These are phyloP conservation scores for Calonectria ilicicola DNA, from an alignment of 2,329 filamentous ascomycete species.

Conservation along the genomic window DNA sequence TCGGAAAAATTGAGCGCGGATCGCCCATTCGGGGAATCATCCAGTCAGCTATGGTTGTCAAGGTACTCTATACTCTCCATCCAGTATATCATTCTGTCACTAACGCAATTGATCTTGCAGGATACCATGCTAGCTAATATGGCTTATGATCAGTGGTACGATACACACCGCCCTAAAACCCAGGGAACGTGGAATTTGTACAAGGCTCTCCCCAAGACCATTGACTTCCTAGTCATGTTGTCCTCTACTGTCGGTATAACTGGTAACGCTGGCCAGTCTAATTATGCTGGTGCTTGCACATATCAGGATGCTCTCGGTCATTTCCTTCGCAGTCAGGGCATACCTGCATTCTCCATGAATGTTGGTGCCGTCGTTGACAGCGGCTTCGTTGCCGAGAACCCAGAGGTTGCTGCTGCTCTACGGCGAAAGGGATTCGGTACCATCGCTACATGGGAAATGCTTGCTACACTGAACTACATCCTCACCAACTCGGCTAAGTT, in stretches of 20 bases:
- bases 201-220: constrained; percentile 30
- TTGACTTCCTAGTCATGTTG: constrained; percentile 55
- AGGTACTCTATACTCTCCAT: neutral
- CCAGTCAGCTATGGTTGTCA: constrained; percentile 52
- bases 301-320: constrained; percentile 51
- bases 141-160: constrained; percentile 51
- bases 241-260: constrained; percentile 52
- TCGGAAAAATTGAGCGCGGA: constrained; percentile 1
- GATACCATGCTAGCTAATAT: constrained; percentile 51
- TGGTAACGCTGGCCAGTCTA: constrained; percentile 51
- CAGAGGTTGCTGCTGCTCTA: constrained; percentile 27
- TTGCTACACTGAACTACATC: constrained; percentile 30
- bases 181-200: constrained; percentile 59
- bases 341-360: constrained; percentile 36
- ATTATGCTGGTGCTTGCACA: constrained; percentile 40
- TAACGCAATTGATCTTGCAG: constrained; percentile 38
- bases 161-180: constrained; percentile 53
- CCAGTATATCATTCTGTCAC: neutral
- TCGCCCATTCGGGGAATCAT: constrained; percentile 54
- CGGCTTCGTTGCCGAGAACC: constrained; percentile 36
- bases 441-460: constrained; percentile 26
- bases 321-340: constrained; percentile 30
- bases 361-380: constrained; percentile 40
- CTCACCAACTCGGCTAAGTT: neutral
- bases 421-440: constrained; percentile 27